These are phyloP conservation scores for Pseudogymnoascus sp. DNA, from an alignment of 2,329 filamentous ascomycete species.

Conservation along the genomic window DNA sequence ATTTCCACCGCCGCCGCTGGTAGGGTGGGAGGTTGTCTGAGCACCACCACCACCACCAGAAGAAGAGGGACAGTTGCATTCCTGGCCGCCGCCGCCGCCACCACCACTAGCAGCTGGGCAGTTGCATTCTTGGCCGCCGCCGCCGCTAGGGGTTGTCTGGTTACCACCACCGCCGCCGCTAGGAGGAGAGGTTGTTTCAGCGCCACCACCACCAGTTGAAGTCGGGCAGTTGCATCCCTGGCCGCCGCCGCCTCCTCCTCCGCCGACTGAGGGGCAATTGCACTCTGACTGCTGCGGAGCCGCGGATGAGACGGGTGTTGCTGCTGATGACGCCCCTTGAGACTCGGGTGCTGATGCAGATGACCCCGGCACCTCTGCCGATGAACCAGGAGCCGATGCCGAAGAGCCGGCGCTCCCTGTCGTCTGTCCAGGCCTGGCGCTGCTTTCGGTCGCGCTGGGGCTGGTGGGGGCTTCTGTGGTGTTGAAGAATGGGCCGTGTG, in stretches of 20 bases:
- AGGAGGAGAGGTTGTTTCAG: background rate
- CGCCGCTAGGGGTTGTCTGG: background rate
- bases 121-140: background rate
- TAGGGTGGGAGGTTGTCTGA: background rate
- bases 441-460: background rate
- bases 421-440: background rate
- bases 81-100: background rate
- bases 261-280: background rate
- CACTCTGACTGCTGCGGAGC: background rate
- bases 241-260: background rate
- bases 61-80: background rate
- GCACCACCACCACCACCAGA: background rate
- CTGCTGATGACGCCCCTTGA: background rate
- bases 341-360: background rate
- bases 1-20: background rate
- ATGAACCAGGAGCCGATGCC: background rate
- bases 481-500: slow-evolving; percentile 1
- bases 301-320: background rate
- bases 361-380: background rate
- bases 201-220: background rate
- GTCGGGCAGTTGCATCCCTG: background rate
- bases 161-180: background rate
- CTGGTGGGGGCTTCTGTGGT: background rate
- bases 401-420: background rate
- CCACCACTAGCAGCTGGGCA: background rate